A percentile compares a stretch with the other conserved stretches of the same genome.
Conservation (phyloP, 1,284 basidiomycete species). For the Lentinula novae-zelandiae region DNA sequence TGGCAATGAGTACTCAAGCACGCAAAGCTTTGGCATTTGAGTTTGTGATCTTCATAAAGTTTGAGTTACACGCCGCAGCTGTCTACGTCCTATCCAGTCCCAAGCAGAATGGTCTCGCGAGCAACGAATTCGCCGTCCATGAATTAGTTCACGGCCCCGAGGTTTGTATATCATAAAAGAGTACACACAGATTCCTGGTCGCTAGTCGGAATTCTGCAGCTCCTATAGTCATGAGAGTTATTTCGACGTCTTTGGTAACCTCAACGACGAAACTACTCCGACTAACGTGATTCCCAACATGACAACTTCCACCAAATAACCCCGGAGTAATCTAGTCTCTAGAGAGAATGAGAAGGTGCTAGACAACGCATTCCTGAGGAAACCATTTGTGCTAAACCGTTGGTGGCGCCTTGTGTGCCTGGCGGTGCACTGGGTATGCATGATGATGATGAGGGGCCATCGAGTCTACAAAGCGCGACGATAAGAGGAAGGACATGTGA, state of each 20-base stretch:
- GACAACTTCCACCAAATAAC: slow-evolving; percentile 6
- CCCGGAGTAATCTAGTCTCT: background rate
- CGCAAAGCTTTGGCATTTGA: background rate
- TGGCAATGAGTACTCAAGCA: background rate
- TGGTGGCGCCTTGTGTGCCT: slow-evolving; percentile 17
- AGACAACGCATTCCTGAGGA: slow-evolving; percentile 10
- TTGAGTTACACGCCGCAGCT: background rate
- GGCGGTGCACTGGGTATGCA: slow-evolving; percentile 13
- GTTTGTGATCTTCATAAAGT: background rate
- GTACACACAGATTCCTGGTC: background rate
- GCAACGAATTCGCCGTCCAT: background rate
- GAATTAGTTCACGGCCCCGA: too few species aligned
- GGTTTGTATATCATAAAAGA: background rate
- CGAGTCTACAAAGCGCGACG: background rate
- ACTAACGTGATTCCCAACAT: background rate
- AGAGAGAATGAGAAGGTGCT: slow-evolving; percentile 9
- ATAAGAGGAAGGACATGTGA: background rate
- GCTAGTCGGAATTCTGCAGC: background rate
- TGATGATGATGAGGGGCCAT: slow-evolving; percentile 1
- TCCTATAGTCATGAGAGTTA: background rate
- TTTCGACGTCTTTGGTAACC: background rate
- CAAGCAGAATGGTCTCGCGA: background rate
- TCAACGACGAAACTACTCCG: background rate
- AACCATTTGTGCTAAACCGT: slow-evolving; percentile 21
- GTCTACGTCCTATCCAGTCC: background rate